Evolutionary conservation across 306 rosid species (phyloP), one percentile per base, ranked within the genome.

Genomic region (Vigna mungo): DNA sequence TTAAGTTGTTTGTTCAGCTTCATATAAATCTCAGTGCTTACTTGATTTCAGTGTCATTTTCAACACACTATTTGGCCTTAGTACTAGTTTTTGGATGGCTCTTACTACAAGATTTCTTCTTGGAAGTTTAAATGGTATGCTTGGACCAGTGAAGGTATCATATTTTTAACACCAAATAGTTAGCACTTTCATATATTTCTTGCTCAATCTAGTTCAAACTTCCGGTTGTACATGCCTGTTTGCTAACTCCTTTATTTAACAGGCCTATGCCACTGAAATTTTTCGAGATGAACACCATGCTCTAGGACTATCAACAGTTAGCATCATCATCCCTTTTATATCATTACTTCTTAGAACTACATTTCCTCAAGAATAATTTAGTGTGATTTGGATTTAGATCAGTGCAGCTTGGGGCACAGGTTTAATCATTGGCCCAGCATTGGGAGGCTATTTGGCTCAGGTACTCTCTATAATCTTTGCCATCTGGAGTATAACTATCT

Each of bases 31-130:
- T 67, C 68, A 10, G 20, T 44, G 51, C 70, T 79, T 48, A 18
- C 21, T 61, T 75, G 73, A 51, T 72, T 71, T 58, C 86, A 95
- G 98, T 86, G 75, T 92, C 56, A 72, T 90, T 55, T 88, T 85
- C 93, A 95, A 95, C 86, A 87, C 91, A 74, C 82, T 92, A n/a
- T 95, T 95, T 81, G 98, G 97, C 80, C 91, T 95, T 20, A 92
- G 98, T 87, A 79, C 90, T 21, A 92, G 83, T 68, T 89, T 81
- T 82, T 95, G 98, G 97, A 92, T 95, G 97, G 98, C 97, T 49
- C 0, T 95, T 56, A 15, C 23, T 7, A 81, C 86, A 14, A 86
- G 98, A 75, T 92, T 95, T 88, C 89, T 92, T 86, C 93, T 92
- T 32, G 98, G 98, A 73, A 36, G 84, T 81, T 86, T 92, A 68